Evolutionary conservation across 495 filamentous ascomycete genomes (phyloP).

Genomic region (Friedmanniomyces simplex): DNA sequence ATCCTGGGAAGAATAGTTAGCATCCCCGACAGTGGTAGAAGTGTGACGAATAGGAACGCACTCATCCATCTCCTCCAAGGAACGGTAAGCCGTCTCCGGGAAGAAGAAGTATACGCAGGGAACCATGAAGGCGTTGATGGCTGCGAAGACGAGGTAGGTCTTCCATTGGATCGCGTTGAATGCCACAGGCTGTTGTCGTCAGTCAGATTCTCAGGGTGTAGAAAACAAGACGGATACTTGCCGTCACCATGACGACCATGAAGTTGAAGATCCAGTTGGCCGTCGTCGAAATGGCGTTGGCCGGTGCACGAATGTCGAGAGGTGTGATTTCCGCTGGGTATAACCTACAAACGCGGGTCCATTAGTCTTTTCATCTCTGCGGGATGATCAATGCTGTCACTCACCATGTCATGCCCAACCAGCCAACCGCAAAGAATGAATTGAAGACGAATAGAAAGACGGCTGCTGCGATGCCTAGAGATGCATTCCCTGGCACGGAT

Average conservation of each 20-base stretch:
- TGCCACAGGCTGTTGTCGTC: constrained; percentile 9
- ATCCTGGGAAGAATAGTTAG: constrained; percentile 23
- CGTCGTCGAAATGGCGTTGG: constrained; percentile 14
- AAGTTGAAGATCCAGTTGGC: constrained; percentile 25
- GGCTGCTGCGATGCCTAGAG: constrained; percentile 36
- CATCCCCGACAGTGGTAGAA: background rate
- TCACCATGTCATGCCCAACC: constrained; percentile 45
- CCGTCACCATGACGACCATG: constrained; percentile 27
- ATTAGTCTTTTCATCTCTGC: background rate
- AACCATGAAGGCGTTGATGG: constrained; percentile 42
- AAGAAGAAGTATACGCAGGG: constrained; percentile 49
- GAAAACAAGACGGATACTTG: no score
- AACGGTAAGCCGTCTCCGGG: constrained; percentile 47
- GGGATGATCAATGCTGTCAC: background rate
- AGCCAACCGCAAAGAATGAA: constrained; percentile 47
- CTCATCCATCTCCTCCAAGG: constrained; percentile 35
- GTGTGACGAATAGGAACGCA: background rate
- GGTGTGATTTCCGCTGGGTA: constrained; percentile 50
- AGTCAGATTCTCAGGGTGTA: no score
- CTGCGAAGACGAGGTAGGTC: constrained; percentile 34
- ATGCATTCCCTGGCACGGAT: constrained; percentile 18
- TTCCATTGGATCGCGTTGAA: constrained; percentile 21
- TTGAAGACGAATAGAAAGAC: constrained; percentile 53
- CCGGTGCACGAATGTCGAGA: constrained; percentile 40
- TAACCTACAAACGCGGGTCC: constrained; percentile 19